Base-by-base conservation (phyloP, 768 basidiomycete species). In the Mycena floridula region DNA sequence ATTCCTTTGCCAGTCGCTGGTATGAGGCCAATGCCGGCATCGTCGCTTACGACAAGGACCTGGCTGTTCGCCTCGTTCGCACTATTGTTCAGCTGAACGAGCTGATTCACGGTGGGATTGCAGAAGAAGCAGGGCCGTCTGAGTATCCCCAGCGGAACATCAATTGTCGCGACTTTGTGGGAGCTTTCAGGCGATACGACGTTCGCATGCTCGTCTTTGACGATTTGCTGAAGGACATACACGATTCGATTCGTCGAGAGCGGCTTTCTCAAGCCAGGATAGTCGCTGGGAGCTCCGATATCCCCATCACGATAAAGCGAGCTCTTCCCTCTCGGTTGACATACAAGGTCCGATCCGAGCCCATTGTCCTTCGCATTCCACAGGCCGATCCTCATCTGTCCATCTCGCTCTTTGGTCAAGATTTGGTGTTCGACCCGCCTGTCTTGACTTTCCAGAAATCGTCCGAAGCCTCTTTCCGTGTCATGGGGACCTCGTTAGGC, bases 71-170 rank as follows among this genome's bases (percentile, higher is more conserved):
- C 39, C 79, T 95, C 37, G 84, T 89, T 27, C 77, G 84, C 43
- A 82, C 89, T 4, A 77, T 93, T 50, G 80, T 87, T 40, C 88
- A 93, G 58, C 75, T 99, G 44, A 95, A 96, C 58, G 90, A 94
- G 37, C 77, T 85, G 18, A 64, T 97, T 39, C 89, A 97, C 54
- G 84, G 79, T 7, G 75, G 72, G n/a, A 76, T 88, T 47, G 70
- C 81, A 12, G 72, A 78, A 46, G 76, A 79, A 42, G 69, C 78
- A 37, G 79, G 85, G 28, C 62, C 69, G 23, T 76, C 76, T 15
- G 70, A 70, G 30, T 70, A 75, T 48, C 69, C 75, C 2, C 68
- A 69, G 53, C 77, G 78, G 25, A 75, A 79, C 41, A 73, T 95
- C 44, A 78, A 79, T 9, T 68, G 70, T 35, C 80, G 85, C 50